Base-by-base conservation (phyloP, 768 basidiomycete species). In the Leccinum disarticulatum region DNA sequence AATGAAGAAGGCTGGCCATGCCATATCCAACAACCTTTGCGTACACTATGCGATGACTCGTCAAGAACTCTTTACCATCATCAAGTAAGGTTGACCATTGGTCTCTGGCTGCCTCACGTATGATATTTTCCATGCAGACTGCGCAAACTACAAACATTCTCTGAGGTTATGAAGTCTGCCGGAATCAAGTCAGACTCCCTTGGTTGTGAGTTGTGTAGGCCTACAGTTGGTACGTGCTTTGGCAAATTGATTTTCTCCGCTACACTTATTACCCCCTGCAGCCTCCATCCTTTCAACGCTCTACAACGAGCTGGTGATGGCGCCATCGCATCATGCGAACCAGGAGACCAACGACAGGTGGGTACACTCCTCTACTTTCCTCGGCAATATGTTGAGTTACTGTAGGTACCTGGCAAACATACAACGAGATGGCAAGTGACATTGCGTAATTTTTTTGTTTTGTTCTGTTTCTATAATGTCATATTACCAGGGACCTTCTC, bases 141-240 rank as follows among this genome's bases (percentile, higher is more conserved):
- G 62, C 87, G 87, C 70, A 78, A 82, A 59, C 76, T 89, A 33
- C 77, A 71, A 54, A 83, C 80, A n/a, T 85, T 86, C 59, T 59
- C 70, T 1, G 80, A 81, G 30, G 77, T 90, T 43, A 83, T 88
- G 80, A 64, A 67, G 8, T 73, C 74, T 7, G 76, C 73, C 3
- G 87, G 87, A 19, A 73, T 77, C 22, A 77, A 77, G 41, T 73
- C 76, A 35, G 73, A 79, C 47, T 76, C 83, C 0, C 63, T 86
- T 6, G 90, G 90, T 2, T 91, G 90, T 63, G 90, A 90, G 71
- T 71, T 86, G 25, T 91, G 90, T 74, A 88, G 86, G 64, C 90
- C 89, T 4, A 82, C 81, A 6, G 77, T 90, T 33, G 88, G 81
- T 28, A 80, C 27, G 57, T 48, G n/a, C 17, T 10, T 41, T 41